Evolutionary conservation across 2,329 filamentous ascomycete species (phyloP).

Genomic region (Cadophora sp.): DNA sequence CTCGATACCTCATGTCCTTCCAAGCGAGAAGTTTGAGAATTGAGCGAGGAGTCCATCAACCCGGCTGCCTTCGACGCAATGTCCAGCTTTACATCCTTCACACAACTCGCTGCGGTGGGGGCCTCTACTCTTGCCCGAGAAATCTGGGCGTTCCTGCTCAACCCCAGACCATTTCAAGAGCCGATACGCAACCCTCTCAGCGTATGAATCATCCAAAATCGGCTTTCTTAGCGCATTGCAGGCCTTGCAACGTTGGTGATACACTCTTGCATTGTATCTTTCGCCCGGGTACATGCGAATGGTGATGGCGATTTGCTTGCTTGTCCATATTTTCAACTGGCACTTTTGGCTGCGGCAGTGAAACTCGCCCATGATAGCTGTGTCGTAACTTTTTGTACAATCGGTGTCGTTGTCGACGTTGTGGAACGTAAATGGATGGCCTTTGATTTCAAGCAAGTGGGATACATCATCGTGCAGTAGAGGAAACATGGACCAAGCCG

Average conservation of each 20-base stretch:
- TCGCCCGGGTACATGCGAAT: conserved; percentile 49
- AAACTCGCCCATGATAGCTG: conserved; percentile 52
- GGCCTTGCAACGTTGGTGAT: conserved; percentile 45
- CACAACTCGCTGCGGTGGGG: too few species aligned
- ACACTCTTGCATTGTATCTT: conserved; percentile 54
- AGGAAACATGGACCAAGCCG: conserved; percentile 47
- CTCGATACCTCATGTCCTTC: too few species aligned
- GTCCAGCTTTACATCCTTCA: too few species aligned
- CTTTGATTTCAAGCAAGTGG: conserved; percentile 42
- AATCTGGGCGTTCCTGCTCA: too few species aligned
- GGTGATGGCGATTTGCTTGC: conserved; percentile 51
- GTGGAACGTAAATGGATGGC: conserved; percentile 46
- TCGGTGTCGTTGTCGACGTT: conserved; percentile 40
- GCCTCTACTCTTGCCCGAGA: too few species aligned
- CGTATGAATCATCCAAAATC: too few species aligned
- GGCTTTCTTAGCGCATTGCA: too few species aligned
- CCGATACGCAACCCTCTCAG: too few species aligned
- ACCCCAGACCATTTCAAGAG: too few species aligned
- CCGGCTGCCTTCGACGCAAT: too few species aligned
- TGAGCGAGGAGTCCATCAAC: too few species aligned
- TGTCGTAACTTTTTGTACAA: conserved; percentile 45
- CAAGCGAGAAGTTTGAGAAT: too few species aligned
- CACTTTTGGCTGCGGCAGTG: conserved; percentile 47
- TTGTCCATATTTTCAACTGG: conserved; percentile 46
- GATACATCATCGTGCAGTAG: conserved; percentile 45